Percentiles rank a stretch among this genome's conserved stretches.
Conservation (phyloP, 2,329 filamentous ascomycete species). For the Aquanectria penicillioides region DNA sequence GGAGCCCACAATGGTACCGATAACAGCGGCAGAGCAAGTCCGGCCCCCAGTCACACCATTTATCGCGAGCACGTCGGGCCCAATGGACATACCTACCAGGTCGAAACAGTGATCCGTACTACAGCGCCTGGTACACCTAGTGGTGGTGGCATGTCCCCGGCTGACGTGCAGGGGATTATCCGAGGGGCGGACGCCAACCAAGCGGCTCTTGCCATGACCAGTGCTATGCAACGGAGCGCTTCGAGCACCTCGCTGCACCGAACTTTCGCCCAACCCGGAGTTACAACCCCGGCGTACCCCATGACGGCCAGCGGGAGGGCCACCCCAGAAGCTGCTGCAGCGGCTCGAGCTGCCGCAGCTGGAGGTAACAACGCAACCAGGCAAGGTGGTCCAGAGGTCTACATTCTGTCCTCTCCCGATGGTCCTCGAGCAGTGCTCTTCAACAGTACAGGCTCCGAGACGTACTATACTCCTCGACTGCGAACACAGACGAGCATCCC, state of each 20-base stretch:
- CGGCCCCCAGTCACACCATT: conserved; percentile 43
- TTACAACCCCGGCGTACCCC: conserved; percentile 53
- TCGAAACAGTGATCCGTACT: conserved; percentile 47
- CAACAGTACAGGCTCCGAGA: conserved; percentile 58
- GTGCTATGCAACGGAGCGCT: conserved; percentile 62
- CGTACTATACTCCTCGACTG: conserved; percentile 61
- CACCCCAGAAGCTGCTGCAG: conserved; percentile 54
- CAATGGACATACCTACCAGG: conserved; percentile 48
- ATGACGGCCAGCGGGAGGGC: conserved; percentile 56
- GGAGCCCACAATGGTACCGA: too few relatives aligned
- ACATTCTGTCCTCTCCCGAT: conserved; percentile 68
- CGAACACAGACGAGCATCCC: conserved; percentile 40
- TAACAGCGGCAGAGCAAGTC: conserved; percentile 45
- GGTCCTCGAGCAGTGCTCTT: conserved; percentile 68
- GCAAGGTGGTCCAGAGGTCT: conserved; percentile 59
- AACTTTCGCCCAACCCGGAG: conserved; percentile 50
- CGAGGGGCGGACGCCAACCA: conserved; percentile 57
- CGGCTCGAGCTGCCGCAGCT: conserved; percentile 45
- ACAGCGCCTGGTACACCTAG: conserved; percentile 27
- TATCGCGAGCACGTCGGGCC: conserved; percentile 47
- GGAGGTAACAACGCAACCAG: conserved; percentile 37
- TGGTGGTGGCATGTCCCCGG: conserved; percentile 49
- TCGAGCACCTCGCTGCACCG: conserved; percentile 57
- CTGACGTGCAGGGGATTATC: conserved; percentile 58
- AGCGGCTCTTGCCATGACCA: conserved; percentile 58